Evolutionary conservation across 805 yeast genomes (phyloP), one percentile per base, ranked within the genome.

Genomic region (Wickerhamiella kurtzmanii): DNA sequence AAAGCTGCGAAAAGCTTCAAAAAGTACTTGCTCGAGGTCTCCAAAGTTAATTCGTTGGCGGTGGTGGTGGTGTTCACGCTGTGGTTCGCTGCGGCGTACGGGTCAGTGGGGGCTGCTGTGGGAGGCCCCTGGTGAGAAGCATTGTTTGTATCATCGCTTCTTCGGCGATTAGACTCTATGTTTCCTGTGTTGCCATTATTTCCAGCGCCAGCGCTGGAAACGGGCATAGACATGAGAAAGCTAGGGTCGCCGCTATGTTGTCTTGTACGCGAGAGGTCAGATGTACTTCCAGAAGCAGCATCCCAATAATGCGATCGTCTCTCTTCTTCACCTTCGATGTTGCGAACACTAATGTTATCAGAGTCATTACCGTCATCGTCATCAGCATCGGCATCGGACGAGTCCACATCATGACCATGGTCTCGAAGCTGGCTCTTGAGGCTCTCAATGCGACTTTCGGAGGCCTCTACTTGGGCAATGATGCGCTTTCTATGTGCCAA

Each of bases 371-470:
- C 32, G 32, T 6, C 32, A 25, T 25, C 32, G 11, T 25, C 32
- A 11, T 25, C 32, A 25, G 32, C 32, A 11, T 25, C 32, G 11
- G 9, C 32, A 25, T 25, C 32, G 32, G 32, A 25, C 6, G 57
- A 36, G 44, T 51, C 50, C n/a, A 46, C 50, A 42, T 50, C 50
- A 35, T 44, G 35, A 2, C 56, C 78, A 25, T 88, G 65, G 44
- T 85, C 94, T 32, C 73, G 37, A 21, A 56, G 41, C 44, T 51
- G 56, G 20, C 40, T 42, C 11, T 45, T 44, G 17, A 55, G 40
- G n/a, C 37, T 21, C 38, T 44, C 46, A 13, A 55, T 46, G 25
- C 50, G 48, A 17, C 47, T 36, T 22, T 53, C 51, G 2, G 58
- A 53, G 18, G 54, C 49, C 32, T 51, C 52, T 20, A 51, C 46